phyloP scores from a whole-genome alignment of 192 early-diverging fungal species.

The Entomortierella chlamydospora region DNA sequence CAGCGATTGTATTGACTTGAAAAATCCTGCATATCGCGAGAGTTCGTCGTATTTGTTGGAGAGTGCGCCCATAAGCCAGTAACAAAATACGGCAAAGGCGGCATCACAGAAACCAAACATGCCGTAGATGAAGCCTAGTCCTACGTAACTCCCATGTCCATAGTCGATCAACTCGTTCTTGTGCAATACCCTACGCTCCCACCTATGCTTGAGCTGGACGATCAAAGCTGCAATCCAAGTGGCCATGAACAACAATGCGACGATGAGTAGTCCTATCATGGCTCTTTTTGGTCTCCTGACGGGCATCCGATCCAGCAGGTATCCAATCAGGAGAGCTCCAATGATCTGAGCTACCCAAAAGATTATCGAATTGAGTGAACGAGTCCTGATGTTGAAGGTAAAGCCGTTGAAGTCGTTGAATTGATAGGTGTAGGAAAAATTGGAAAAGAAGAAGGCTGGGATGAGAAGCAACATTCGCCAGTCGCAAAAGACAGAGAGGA shows the following conservation, averaged over 20 bases:
- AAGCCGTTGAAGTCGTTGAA: constrained; percentile 67
- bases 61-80: constrained; percentile 92
- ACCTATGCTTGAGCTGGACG: constrained; percentile 66
- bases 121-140: constrained; percentile 27
- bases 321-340: constrained; percentile 72
- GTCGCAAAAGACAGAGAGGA: constrained; percentile 71
- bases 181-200: constrained; percentile 19
- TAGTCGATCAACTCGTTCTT: constrained; percentile 27
- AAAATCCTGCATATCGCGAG: constrained; percentile 83
- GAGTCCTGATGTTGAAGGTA: constrained; percentile 76
- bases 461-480: constrained; percentile 74
- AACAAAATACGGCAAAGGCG: constrained; percentile 60
- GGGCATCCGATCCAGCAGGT: constrained; percentile 68
- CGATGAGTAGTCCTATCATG: constrained; percentile 63
- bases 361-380: constrained; percentile 75
- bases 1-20: constrained; percentile 90
- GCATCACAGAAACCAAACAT: constrained; percentile 56
- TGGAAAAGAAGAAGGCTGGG: constrained; percentile 77
- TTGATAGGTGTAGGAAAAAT: constrained; percentile 86
- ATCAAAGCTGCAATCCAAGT: constrained; percentile 73
- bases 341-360: constrained; percentile 85
- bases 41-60: constrained; percentile 82
- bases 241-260: constrained; percentile 63
- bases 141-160: constrained; percentile 27
- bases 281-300: constrained; percentile 75